phyloP scores from a whole-genome alignment of 306 rosid species.

The Macrotyloma uniflorum region DNA sequence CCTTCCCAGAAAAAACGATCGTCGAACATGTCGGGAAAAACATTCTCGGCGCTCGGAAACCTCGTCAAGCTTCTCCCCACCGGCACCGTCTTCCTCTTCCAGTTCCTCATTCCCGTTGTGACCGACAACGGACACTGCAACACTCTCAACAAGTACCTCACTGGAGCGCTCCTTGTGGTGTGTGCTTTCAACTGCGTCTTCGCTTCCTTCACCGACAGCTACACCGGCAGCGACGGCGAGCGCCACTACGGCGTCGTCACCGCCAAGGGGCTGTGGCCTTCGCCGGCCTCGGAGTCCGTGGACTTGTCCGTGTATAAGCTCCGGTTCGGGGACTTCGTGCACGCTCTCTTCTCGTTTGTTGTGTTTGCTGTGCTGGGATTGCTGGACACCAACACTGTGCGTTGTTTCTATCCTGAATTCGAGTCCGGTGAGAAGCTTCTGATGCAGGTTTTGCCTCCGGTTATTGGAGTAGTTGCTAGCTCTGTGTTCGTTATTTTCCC shows the following conservation, averaged over 20 bases:
- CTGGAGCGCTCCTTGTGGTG: constrained; percentile 39
- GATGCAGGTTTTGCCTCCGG: constrained; percentile 64
- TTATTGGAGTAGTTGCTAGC: constrained; percentile 64
- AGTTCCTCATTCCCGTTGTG: constrained; percentile 66
- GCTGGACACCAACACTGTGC: constrained; percentile 58
- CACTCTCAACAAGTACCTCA: constrained; percentile 55
- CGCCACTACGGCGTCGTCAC: constrained; percentile 66
- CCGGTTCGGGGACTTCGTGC: constrained; percentile 68
- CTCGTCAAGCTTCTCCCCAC: constrained; percentile 79
- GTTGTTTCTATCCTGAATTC: constrained; percentile 62
- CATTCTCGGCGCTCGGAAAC: constrained; percentile 61
- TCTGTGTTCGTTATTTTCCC: constrained; percentile 62
- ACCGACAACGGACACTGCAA: constrained; percentile 75
- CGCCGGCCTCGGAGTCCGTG: constrained; percentile 42
- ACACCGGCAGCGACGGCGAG: constrained; percentile 58
- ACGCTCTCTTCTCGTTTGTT: constrained; percentile 50
- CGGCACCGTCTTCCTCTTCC: constrained; percentile 75
- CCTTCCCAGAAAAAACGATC: neutral
- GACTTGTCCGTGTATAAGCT: constrained; percentile 57
- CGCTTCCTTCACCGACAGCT: constrained; percentile 82
- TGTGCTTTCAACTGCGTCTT: constrained; percentile 69
- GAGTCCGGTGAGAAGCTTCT: constrained; percentile 46
- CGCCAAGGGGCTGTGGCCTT: constrained; percentile 66
- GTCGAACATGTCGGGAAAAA: neutral
- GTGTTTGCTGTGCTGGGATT: constrained; percentile 68